phyloP scores from a whole-genome alignment of 192 early-diverging fungal species.

The Mycoemilia scoparia region DNA sequence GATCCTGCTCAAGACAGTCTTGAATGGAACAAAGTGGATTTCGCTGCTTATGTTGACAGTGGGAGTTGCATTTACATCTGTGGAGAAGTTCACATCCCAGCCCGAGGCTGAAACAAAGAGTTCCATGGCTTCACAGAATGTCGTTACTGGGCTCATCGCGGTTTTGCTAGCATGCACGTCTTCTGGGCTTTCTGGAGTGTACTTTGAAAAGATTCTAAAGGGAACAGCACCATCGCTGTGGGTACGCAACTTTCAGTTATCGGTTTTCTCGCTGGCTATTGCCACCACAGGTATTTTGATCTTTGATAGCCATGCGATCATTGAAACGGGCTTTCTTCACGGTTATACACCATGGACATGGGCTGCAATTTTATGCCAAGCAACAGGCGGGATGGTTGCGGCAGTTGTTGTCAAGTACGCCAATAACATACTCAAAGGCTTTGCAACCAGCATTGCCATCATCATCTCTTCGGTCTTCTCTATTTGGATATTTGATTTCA shows the following conservation, averaged over 20 bases:
- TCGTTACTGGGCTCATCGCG: slow-evolving; percentile 54
- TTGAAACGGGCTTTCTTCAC: slow-evolving; percentile 73
- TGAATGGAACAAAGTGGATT: slow-evolving; percentile 63
- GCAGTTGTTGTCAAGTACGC: slow-evolving; percentile 95
- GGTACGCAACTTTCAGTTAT: slow-evolving; percentile 85
- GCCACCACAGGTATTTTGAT: slow-evolving; percentile 60
- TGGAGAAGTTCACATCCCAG: slow-evolving; percentile 24
- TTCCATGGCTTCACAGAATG: neutral
- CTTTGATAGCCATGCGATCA: slow-evolving; percentile 52
- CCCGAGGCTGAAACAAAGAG: neutral
- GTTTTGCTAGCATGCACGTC: slow-evolving; percentile 72
- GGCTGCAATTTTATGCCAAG: slow-evolving; percentile 71
- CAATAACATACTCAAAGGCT: slow-evolving; percentile 98
- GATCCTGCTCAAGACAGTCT: slow-evolving; percentile 45
- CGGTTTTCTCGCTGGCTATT: slow-evolving; percentile 61
- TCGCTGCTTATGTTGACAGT: slow-evolving; percentile 63
- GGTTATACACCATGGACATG: slow-evolving; percentile 72
- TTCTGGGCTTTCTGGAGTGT: slow-evolving; percentile 91
- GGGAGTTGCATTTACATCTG: slow-evolving; percentile 78
- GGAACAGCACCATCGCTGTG: slow-evolving; percentile 63
- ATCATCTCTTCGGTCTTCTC: slow-evolving; percentile 74
- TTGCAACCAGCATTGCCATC: slow-evolving; percentile 92
- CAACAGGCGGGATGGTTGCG: slow-evolving; percentile 83
- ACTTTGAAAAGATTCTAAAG: slow-evolving; percentile 98
- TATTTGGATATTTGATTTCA: slow-evolving; percentile 68